Evolutionary conservation across 306 rosid species (phyloP).

Genomic region (Albizia julibrissin): DNA sequence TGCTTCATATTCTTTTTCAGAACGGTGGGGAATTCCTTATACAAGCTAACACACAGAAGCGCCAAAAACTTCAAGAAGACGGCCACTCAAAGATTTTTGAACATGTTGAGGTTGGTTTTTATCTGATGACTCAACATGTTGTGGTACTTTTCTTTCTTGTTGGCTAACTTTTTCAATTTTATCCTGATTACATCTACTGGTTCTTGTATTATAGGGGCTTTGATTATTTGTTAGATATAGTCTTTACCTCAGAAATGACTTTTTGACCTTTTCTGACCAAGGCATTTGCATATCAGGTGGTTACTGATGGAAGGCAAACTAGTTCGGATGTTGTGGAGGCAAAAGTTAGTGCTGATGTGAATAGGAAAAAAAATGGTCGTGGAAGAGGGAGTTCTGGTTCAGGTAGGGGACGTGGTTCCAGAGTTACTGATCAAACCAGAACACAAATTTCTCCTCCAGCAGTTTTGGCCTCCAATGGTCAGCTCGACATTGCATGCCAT

Average conservation of each 20-base stretch:
- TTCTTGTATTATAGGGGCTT: conserved; percentile 22
- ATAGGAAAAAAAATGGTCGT: conserved; percentile 79
- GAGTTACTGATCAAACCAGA: conserved; percentile 66
- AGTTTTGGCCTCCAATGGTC: conserved; percentile 72
- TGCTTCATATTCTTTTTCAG: conserved; percentile 34
- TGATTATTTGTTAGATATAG: conserved; percentile 6
- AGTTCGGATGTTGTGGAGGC: conserved; percentile 59
- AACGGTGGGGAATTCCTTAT: conserved; percentile 75
- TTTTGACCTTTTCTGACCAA: conserved; percentile 22
- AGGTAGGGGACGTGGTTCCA: conserved; percentile 86
- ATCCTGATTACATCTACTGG: conserved; percentile 6
- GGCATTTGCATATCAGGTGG: conserved; percentile 52
- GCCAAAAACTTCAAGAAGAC: conserved; percentile 64
- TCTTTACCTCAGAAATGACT: conserved; percentile 8
- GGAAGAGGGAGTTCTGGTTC: conserved; percentile 82
- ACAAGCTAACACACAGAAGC: conserved; percentile 91
- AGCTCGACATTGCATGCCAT: conserved; percentile 53
- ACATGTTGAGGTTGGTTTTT: conserved; percentile 68
- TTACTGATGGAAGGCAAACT: conserved; percentile 63
- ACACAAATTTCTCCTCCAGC: conserved; percentile 53
- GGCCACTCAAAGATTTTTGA: conserved; percentile 52
- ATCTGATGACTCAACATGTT: conserved; percentile 21
- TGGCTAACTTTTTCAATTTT: conserved; percentile 13
- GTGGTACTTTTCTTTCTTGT: conserved; percentile 4
- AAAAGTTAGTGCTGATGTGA: conserved; percentile 57